Evolutionary conservation across 2,329 filamentous ascomycete species (phyloP).

Genomic region (Hansfordia pulvinata): DNA sequence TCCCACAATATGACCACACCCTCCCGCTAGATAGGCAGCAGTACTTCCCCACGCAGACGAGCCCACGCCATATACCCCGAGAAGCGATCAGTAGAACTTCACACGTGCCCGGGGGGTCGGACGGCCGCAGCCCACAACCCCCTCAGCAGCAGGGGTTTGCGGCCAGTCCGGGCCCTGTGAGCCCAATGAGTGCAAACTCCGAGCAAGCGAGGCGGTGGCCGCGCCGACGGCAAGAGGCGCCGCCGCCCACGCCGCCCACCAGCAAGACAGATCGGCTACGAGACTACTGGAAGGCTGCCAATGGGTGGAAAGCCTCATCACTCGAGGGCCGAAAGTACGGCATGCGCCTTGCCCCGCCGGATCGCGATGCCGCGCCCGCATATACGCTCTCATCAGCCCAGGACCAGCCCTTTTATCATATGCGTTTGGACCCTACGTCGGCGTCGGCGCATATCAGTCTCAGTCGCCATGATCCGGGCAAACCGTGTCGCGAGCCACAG

Average conservation of each 20-base stretch:
- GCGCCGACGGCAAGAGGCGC: slow-evolving; percentile 22
- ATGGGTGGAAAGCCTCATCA: slow-evolving; percentile 52
- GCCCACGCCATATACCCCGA: slow-evolving; percentile 48
- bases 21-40: slow-evolving; percentile 53
- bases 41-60: slow-evolving; percentile 55
- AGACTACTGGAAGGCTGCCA: slow-evolving; percentile 54
- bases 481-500: slow-evolving; percentile 31
- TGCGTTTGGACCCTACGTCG: slow-evolving; percentile 50
- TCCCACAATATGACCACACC: slow-evolving; percentile 59
- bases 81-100: slow-evolving; percentile 52
- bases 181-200: slow-evolving; percentile 17
- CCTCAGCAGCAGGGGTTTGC: too few relatives aligned
- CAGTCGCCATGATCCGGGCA: slow-evolving; percentile 45
- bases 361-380: slow-evolving; percentile 47
- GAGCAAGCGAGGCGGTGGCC: slow-evolving; percentile 15
- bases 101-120: slow-evolving; percentile 31
- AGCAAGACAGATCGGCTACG: slow-evolving; percentile 49
- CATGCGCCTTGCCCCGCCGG: slow-evolving; percentile 39
- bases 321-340: slow-evolving; percentile 46
- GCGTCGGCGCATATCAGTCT: slow-evolving; percentile 47
- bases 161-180: slow-evolving; percentile 5
- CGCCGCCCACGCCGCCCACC: slow-evolving; percentile 31
- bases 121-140: too few relatives aligned
- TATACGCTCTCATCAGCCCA: slow-evolving; percentile 49
- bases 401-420: slow-evolving; percentile 55